Base-by-base conservation (phyloP, 306 rosid species). In the Vigna reflexopilosa region DNA sequence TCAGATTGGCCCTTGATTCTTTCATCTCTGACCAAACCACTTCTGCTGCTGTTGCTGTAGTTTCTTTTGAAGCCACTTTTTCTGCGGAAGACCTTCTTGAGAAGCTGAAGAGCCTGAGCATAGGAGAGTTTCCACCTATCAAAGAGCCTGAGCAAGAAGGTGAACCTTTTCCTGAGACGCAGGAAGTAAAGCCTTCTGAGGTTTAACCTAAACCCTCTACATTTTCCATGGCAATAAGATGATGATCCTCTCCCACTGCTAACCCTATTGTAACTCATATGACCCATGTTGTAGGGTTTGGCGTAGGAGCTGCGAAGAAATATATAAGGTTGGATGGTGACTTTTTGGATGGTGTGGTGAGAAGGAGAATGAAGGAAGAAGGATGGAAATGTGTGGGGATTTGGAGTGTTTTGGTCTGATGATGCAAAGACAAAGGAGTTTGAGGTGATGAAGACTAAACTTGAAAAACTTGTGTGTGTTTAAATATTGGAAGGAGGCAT, bases 121-220 rank as follows among this genome's bases (percentile, higher is more conserved):
- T 84, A 88, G 4, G 89, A 85, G 0, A 83, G 26, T 38, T 82
- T 84, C 79, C 83, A 71, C 45, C 4, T 68, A 22, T 85, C 72
- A 71, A 93, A 80, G 67, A 90, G 47, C 67, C 68, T 85, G 26
- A 90, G 72, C 7, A 90, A 64, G 74, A 82, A 80, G 44, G 44
- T 22, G 77, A 93, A 84, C 70, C 88, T 82, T 8, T 84, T 58
- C 10, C 93, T 78, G 1, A 91, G 82, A 34, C 88, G 67, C 4
- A 58, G 75, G 7, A 63, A 64, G 78, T 80, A 79, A 34, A 86
- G 58, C 79, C 90, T 87, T 78, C 78, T 87, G 0, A 87, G 79
- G 73, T 84, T 84, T 10, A 93, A 79, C 70, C 87, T 85, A 79
- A 91, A 88, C 16, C 91, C 93, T 77, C 90, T 87, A 66, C 76